These are phyloP conservation scores for Aaosphaeria pasadenensis DNA, from an alignment of 2,329 filamentous ascomycete species.

Conservation along the genomic window DNA sequence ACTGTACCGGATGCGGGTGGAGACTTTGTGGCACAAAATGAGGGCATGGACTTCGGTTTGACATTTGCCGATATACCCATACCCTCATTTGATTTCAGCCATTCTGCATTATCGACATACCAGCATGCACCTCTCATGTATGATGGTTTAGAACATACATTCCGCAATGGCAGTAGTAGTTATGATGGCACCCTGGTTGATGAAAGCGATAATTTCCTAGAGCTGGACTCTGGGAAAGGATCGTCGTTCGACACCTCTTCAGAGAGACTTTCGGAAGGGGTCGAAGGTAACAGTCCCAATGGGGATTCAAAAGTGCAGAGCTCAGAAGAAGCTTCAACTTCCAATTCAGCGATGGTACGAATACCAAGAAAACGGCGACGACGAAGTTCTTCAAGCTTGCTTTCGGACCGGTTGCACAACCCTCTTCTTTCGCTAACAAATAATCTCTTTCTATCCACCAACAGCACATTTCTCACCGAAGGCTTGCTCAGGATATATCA, in stretches of 20 bases:
- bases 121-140: background rate
- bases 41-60: slow-evolving; percentile 16
- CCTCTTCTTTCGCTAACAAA: slow-evolving; percentile 17
- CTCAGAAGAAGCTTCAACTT: background rate
- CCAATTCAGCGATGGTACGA: slow-evolving; percentile 8
- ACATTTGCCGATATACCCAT: slow-evolving; percentile 29
- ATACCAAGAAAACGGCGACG: slow-evolving; percentile 22
- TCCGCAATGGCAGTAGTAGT: background rate
- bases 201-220: slow-evolving; percentile 5
- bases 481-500: slow-evolving; percentile 52
- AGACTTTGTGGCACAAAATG: slow-evolving; percentile 3
- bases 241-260: slow-evolving; percentile 25
- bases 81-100: slow-evolving; percentile 8
- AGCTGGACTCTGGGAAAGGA: slow-evolving; percentile 21
- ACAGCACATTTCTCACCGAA: slow-evolving; percentile 42
- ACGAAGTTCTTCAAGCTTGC: slow-evolving; percentile 14
- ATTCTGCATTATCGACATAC: background rate
- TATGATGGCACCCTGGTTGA: slow-evolving; percentile 11
- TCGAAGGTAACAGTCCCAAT: slow-evolving; percentile 8
- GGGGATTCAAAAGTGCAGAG: slow-evolving; percentile 1
- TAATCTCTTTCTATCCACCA: slow-evolving; percentile 31
- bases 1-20: slow-evolving; percentile 5
- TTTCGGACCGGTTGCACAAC: slow-evolving; percentile 13
- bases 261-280: slow-evolving; percentile 14
- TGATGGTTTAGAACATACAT: background rate